These are phyloP conservation scores for Toxoplasma gondii DNA, from an alignment of 169 alveolate genomes.

Conservation along the genomic window DNA sequence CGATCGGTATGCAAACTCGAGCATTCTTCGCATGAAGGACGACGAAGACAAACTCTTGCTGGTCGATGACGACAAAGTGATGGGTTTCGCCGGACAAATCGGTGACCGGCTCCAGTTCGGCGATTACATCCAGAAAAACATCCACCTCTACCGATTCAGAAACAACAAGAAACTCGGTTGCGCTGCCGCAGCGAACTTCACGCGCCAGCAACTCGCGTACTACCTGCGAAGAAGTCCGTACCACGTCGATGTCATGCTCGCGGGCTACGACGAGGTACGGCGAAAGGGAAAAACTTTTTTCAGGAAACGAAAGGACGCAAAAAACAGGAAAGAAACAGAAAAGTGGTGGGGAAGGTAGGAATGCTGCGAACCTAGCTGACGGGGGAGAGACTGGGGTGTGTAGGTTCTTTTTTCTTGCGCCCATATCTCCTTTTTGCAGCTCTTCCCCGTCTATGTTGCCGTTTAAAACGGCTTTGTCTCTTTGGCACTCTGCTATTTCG, in stretches of 20 bases:
- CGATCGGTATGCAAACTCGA: conserved; percentile 1
- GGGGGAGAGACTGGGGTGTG: background rate
- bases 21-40: conserved; percentile 29
- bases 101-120: conserved; percentile 29
- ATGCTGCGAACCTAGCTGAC: background rate
- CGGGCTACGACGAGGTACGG: conserved; percentile 47
- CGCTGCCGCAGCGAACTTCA: conserved; percentile 6
- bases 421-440: no score
- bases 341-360: background rate
- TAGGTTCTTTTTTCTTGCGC: no score
- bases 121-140: conserved; percentile 44
- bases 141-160: conserved; percentile 41
- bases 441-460: no score
- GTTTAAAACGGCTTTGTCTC: no score
- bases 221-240: conserved; percentile 36
- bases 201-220: conserved; percentile 42
- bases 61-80: conserved; percentile 40
- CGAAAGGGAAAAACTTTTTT: background rate
- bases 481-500: no score
- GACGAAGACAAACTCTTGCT: conserved; percentile 26
- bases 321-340: background rate
- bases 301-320: background rate
- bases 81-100: conserved; percentile 31
- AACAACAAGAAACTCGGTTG: conserved; percentile 31
- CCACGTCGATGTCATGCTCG: conserved; percentile 45